phyloP scores from a whole-genome alignment of 2,329 filamentous ascomycete species.

The Hirsutella rhossiliensis region DNA sequence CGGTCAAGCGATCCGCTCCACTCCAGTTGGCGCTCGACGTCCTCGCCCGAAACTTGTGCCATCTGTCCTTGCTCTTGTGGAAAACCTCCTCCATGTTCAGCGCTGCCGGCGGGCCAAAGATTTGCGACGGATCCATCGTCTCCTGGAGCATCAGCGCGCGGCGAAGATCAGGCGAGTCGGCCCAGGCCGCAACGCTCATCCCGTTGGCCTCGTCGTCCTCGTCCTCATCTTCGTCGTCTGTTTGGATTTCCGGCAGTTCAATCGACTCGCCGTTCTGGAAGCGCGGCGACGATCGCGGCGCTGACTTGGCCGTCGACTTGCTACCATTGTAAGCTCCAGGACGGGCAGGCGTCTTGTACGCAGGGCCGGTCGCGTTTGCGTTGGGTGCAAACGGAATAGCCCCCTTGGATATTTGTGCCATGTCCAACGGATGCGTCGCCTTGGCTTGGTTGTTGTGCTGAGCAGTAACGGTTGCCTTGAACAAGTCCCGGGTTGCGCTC shows the following conservation, averaged over 20 bases:
- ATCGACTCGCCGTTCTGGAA: constrained; percentile 86
- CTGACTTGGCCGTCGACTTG: constrained; percentile 50
- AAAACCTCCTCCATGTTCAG: constrained; percentile 97
- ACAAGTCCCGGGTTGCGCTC: constrained; percentile 41
- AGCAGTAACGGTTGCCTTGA: constrained; percentile 52
- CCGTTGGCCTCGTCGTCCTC: constrained; percentile 46
- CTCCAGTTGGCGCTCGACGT: constrained; percentile 95
- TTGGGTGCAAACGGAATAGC: constrained; percentile 79
- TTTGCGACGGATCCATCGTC: constrained; percentile 65
- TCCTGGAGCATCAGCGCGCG: constrained; percentile 71
- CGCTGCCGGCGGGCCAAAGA: constrained; percentile 82
- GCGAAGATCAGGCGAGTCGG: constrained; percentile 73
- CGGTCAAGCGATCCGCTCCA: constrained; percentile 67
- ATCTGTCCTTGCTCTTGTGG: constrained; percentile 71
- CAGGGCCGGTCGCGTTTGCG: constrained; percentile 37
- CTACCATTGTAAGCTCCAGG: constrained; percentile 26
- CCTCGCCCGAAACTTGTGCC: constrained; percentile 78
- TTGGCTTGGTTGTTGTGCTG: constrained; percentile 57
- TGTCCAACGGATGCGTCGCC: constrained; percentile 60
- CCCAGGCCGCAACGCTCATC: constrained; percentile 63
- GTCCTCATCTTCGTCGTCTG: constrained; percentile 84
- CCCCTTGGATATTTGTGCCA: constrained; percentile 80
- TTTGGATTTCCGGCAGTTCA: constrained; percentile 87
- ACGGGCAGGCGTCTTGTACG: constrained; percentile 61
- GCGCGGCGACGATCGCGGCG: constrained; percentile 60